phyloP scores from a whole-genome alignment of 2,329 filamentous ascomycete genomes.

The Alternaria sp. region DNA sequence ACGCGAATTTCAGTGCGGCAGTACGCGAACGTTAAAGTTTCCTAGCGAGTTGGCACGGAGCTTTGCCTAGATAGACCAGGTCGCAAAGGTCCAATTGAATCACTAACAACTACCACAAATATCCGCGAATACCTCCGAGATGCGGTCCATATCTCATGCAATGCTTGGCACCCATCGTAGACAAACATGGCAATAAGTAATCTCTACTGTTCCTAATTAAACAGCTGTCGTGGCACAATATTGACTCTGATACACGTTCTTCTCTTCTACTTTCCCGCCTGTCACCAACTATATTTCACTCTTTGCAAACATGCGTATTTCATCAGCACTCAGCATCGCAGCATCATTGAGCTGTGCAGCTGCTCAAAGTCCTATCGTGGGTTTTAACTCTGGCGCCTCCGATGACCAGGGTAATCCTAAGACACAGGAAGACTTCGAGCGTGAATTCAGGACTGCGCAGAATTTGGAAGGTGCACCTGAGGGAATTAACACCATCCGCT shows the following conservation, averaged over 20 bases:
- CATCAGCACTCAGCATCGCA: background rate
- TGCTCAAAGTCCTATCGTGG: background rate
- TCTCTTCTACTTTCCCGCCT: background rate
- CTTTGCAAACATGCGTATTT: background rate
- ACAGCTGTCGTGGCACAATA: background rate
- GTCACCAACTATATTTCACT: background rate
- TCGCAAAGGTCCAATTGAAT: background rate
- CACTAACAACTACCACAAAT: background rate
- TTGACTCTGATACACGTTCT: background rate
- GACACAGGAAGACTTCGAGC: conserved; percentile 70
- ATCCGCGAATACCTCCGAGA: background rate
- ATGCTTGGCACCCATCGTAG: background rate
- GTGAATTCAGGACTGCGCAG: conserved; percentile 71
- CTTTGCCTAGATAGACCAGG: background rate
- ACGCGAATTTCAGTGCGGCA: fast-evolving
- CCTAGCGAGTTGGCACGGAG: background rate
- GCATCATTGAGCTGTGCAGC: background rate
- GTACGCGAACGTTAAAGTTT: background rate
- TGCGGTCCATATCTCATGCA: background rate
- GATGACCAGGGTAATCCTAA: conserved; percentile 54
- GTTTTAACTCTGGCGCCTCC: conserved; percentile 27
- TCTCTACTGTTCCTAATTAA: background rate
- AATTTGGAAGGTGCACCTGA: conserved; percentile 68
- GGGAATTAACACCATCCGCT: conserved; percentile 72
- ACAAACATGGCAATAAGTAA: background rate